Evolutionary conservation across 164 flowering plant genomes (phyloP), one percentile per base, ranked within the genome.

Genomic region (Amborella trichopoda): DNA sequence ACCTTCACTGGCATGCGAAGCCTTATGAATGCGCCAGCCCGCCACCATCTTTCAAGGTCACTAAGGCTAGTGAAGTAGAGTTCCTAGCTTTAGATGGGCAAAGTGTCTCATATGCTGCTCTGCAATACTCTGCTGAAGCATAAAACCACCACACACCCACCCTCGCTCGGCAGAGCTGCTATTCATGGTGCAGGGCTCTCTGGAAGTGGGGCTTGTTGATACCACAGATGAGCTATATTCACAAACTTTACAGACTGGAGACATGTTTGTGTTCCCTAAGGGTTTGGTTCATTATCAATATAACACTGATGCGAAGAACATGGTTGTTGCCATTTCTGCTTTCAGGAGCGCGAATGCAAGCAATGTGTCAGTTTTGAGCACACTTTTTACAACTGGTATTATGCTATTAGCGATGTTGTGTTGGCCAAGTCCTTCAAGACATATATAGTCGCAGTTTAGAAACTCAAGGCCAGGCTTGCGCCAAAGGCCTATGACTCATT

Each of bases 291-390:
- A 44, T 23, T 44, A 25, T 33, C 48, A 44, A 44, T 44, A 26
- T 33, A 44, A 44, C 4, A 3, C 23, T 3, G 22, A 44, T 26
- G 20, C 18, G 6, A 19, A 44, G 19, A n/a, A 25, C 16, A 19
- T 33, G 13, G 33, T 33, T 5, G 10, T 26, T 26, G 48, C 48
- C 32, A 17, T 44, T 22, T 44, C 33, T 23, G 48, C 22, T 21
- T 26, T 46, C n/a, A 61, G 69, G 0, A 68, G 73, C 23, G 69
- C 73, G 3, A 61, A 33, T 23, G 52, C 69, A 0, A 54, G 60
- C n/a, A 41, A 26, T 13, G 60, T 56, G 12, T 30, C 48, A 9
- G 20, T 56, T 12, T 42, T 48, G 19, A 26, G 18, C 23, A 6
- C 48, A 6, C 18, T 56, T 18, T 56, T 49, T 19, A 17, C 23